phyloP scores from a whole-genome alignment of 1,139 yeast genomes.

The Candida labiduridarum region DNA sequence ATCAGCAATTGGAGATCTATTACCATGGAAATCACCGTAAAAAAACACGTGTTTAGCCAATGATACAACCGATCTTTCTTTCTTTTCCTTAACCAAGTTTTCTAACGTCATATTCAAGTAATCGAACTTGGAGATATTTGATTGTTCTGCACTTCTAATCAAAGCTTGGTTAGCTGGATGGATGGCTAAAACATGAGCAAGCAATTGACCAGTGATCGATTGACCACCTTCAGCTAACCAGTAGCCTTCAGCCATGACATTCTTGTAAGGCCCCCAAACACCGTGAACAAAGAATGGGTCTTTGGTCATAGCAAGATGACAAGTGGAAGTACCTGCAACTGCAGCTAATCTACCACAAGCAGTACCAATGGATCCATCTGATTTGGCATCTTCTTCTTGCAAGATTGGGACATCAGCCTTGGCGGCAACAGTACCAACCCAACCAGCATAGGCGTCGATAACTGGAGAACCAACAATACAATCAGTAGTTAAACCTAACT shows the following conservation, averaged over 20 bases:
- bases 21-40: constrained; percentile 96
- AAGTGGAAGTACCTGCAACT: constrained; percentile 97
- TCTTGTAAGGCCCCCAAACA: constrained; percentile 98
- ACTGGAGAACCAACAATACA: constrained; percentile 94
- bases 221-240: constrained; percentile 99
- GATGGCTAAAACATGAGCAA: constrained; percentile 85
- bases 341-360: constrained; percentile 91
- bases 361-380: constrained; percentile 48
- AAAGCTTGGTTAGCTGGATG: constrained; percentile 87
- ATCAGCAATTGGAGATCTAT: constrained; percentile 95
- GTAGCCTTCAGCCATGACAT: constrained; percentile 81
- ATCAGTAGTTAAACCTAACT: constrained; percentile 75
- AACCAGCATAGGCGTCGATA: constrained; percentile 97
- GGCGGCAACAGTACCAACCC: constrained; percentile 98
- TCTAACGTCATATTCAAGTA: constrained; percentile 77
- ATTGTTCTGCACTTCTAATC: constrained; percentile 60
- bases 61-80: constrained; percentile 70
- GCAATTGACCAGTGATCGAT: constrained; percentile 91
- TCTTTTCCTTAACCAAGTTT: constrained; percentile 55
- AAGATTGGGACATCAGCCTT: constrained; percentile 58
- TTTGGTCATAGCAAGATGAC: constrained; percentile 87
- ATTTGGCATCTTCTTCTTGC: constrained; percentile 34
- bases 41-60: constrained; percentile 84
- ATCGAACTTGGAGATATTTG: constrained; percentile 78
- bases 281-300: constrained; percentile 91